Base-by-base conservation (phyloP, 2,329 filamentous ascomycete genomes). In the Monilinia fructicola region DNA sequence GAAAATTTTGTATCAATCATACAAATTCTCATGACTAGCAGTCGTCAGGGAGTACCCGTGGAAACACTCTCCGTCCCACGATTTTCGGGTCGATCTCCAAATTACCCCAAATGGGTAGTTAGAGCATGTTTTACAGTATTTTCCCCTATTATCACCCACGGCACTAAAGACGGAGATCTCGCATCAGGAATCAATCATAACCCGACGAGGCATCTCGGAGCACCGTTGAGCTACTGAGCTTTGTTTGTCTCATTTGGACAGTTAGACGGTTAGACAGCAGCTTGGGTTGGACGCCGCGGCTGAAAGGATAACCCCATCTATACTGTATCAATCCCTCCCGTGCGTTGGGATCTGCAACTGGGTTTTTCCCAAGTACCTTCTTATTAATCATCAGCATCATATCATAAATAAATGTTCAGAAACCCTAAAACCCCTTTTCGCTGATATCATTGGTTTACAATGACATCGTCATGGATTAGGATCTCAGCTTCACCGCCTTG, bases 401-500 rank as follows among this genome's bases (percentile, higher is more conserved):
- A 3, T 46, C 44, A 26, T 59, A 12, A 59, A 46, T 21, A 46
- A 59, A 35, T 31, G 14, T 31, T 11, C 16, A 31, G 21, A 31
- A 59, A 59, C 40, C 55, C 40, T 59, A 59, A 59, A 59, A 14
- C 55, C 55, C 55, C 55, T 44, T 59, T 59, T 46, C 7, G 6
- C 10, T 31, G 40, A 59, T 23, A 9, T 46, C 46, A 48, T 35
- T 59, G 56, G 42, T 59, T 48, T 21, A 38, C 28, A n/a, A 5
- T n/a, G 3, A 14, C 2, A 42, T 59, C 56, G 28, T 7, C 56
- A 59, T 48, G 42, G 56, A 48, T 26, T 23, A 59, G 56, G 56
- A 42, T 46, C 21, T 16, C 16, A 12, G 21, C 42, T 59, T 59
- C 56, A 59, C 56, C 56, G 42, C 56, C 26, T 48, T 42, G 28